Percentiles rank a stretch among this genome's conserved stretches.
These are phyloP conservation scores for Lachnellula suecica DNA, from an alignment of 2,329 filamentous ascomycete species.

Conservation along the genomic window DNA sequence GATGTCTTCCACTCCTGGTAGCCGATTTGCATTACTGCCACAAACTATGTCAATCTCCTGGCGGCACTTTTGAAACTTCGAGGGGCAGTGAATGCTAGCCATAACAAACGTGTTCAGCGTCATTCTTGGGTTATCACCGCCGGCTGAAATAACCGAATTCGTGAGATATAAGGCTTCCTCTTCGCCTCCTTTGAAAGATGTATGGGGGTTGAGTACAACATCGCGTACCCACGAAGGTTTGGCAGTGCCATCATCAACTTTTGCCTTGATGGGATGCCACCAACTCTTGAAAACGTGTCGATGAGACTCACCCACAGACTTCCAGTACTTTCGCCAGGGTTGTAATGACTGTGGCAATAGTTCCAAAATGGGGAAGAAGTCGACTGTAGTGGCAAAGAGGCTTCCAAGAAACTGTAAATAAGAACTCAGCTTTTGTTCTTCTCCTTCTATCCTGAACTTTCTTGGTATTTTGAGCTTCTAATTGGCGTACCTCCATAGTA, in stretches of 20 bases:
- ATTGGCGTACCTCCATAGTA: too few relatives aligned
- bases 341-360: not conserved
- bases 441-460: too few relatives aligned
- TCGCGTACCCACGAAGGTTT: slow-evolving; percentile 31
- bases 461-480: too few relatives aligned
- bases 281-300: not conserved
- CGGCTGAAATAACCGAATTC: slow-evolving; percentile 34
- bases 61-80: slow-evolving; percentile 25
- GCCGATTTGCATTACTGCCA: slow-evolving; percentile 25
- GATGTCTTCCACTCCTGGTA: slow-evolving; percentile 44
- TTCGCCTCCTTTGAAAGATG: slow-evolving; percentile 31
- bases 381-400: not conserved
- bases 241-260: slow-evolving; percentile 7
- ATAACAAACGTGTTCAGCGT: slow-evolving; percentile 35
- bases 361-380: not conserved
- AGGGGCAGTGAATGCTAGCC: slow-evolving; percentile 28
- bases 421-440: too few relatives aligned
- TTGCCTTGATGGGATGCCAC: not conserved
- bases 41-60: slow-evolving; percentile 30
- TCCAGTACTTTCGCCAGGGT: not conserved
- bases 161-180: slow-evolving; percentile 38
- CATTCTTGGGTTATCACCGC: slow-evolving; percentile 35
- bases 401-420: not conserved
- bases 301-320: not conserved
- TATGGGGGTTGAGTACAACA: slow-evolving; percentile 13